Evolutionary conservation across 106 monocot species (phyloP), one percentile per base, ranked within the genome.

Genomic region (Apostasia ramifera): DNA sequence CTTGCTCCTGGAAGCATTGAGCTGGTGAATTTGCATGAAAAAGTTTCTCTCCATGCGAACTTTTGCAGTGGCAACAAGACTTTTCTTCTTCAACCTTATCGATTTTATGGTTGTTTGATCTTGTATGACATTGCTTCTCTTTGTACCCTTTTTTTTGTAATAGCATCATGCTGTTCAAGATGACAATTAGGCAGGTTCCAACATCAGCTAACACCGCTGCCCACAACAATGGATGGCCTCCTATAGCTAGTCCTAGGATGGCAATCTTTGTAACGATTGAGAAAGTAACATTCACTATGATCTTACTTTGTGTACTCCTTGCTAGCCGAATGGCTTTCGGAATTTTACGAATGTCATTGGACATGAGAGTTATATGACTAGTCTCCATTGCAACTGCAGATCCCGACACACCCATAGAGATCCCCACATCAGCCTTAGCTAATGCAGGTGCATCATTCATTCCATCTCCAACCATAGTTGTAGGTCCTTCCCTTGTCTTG

Each of bases 391-490:
- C 90, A 3, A 98, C 85, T 1, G 90, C 97, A 10, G 92, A 92
- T n/a, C 97, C 97, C 12, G 92, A 92, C 53, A 98, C 73, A 11
- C 97, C 97, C 97, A 98, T 98, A 2, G 97, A 93, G 71, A 98
- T 92, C 38, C 97, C 97, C 8, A 98, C 92, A 48, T 83, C 66
- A 2, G 97, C 92, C 51, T 70, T 75, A 37, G 87, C 93, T 46
- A 98, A 71, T 53, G 90, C 87, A 26, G 97, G 97, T 26, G 97
- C 97, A 68, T 98, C 97, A 56, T 98, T 93, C 82, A 98, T 85
- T 0, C 97, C 97, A 76, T 98, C 97, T 15, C 97, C 92, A 41
- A 98, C 81, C 97, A 98, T 98, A 9, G 79, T 47, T 37, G 76
- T 83, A 6, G 85, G 44, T 0, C 90, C 93, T 74, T 76, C 67